These are phyloP conservation scores for Batkoa obscura DNA, from an alignment of 371 early-diverging fungal genomes.

Conservation along the genomic window DNA sequence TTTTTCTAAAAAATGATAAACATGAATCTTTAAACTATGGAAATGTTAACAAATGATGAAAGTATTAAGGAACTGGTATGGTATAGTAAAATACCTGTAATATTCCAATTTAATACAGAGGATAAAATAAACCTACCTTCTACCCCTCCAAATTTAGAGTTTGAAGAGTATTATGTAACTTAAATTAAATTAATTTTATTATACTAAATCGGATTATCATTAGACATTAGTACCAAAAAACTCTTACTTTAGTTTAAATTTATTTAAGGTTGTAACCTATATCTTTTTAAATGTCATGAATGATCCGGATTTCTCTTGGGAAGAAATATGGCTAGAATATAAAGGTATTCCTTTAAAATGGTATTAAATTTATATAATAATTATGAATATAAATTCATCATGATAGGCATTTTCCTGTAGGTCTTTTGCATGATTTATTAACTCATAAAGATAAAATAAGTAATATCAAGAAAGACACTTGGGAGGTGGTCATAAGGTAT, in stretches of 20 bases:
- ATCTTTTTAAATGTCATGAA: background rate
- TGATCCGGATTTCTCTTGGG: background rate
- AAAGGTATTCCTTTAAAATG: background rate
- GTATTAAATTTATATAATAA: background rate
- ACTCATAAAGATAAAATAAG: background rate
- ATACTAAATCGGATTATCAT: background rate
- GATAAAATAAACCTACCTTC: background rate
- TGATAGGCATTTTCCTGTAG: background rate
- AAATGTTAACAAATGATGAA: too few relatives aligned
- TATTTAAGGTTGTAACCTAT: background rate
- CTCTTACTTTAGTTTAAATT: background rate
- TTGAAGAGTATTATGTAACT: background rate
- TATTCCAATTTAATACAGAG: too few relatives aligned
- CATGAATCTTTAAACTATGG: too few relatives aligned
- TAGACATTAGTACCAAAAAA: background rate
- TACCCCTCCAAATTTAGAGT: background rate
- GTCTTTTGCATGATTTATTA: background rate
- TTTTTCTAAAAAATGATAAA: too few relatives aligned
- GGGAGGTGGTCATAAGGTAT: background rate
- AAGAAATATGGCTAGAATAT: background rate
- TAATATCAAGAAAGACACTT: background rate
- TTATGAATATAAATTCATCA: background rate
- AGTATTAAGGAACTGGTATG: too few relatives aligned
- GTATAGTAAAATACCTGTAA: too few relatives aligned
- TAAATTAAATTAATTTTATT: background rate